Base-by-base conservation (phyloP, 768 basidiomycete genomes). In the Hygrocybe punicea region DNA sequence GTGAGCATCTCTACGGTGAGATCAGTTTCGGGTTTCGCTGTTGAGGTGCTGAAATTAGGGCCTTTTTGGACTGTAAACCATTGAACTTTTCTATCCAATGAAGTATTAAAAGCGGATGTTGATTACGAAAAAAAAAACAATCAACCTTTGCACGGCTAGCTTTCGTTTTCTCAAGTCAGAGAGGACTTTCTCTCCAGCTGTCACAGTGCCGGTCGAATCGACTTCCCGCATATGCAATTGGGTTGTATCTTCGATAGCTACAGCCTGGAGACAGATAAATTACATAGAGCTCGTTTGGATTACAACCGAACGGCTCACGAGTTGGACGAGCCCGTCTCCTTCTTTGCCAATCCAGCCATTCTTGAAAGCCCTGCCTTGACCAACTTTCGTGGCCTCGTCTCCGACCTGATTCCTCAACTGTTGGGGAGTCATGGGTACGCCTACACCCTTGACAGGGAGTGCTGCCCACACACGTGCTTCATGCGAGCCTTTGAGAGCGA, bases 341-440 rank as follows among this genome's bases (percentile, higher is more conserved):
- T 96, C 89, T 71, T 98, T 98, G 19, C 78, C 81, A 60, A 98
- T 93, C 97, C 97, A 99, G 55, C 89, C 91, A 64, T 90, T 93
- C 77, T 95, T 98, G 82, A 99, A 97, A 17, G 96, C 97, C 61
- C 89, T 83, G 8, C 89, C 89, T 75, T 98, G 97, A 1, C 97
- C 97, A 56, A 98, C 83, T 74, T 95, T 97, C 14, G 92, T 86
- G 6, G 84, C 81, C 64, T 97, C 93, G 56, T 91, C 89, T 13
- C 96, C 96, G 13, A 98, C 82, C 57, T 71, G 70, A 58, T 81
- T 80, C 72, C 89, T 90, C 13, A 98, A 76, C 57, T 89, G 82
- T 47, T 77, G 81, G 0, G 82, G 77, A 4, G 82, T 80, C 36
- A 96, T 58, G 8, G 93, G 86, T 37, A 75, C 62, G 2, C 87